Conservation (phyloP, 2,329 filamentous ascomycete species). For the Cladosporium oxysporum region DNA sequence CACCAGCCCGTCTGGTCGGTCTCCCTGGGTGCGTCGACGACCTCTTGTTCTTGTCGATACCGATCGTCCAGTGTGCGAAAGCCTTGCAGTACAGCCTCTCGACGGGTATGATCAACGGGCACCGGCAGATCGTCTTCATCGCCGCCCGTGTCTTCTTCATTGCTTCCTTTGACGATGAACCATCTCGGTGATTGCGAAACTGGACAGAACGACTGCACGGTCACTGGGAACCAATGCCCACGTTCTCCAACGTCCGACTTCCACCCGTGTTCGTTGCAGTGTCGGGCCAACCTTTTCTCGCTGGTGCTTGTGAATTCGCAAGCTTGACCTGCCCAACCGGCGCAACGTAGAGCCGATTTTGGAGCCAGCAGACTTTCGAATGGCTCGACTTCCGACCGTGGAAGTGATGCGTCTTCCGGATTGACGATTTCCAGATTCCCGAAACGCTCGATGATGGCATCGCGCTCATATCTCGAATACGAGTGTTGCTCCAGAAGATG, state of each 20-base stretch:
- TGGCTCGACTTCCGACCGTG: not conserved
- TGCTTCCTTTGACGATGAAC: not conserved
- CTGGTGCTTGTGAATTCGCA: not conserved
- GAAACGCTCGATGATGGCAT: not conserved
- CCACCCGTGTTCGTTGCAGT: not conserved
- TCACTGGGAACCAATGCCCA: not conserved
- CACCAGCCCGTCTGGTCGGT: not conserved
- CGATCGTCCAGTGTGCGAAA: not conserved
- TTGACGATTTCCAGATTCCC: not conserved
- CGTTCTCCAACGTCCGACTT: not conserved
- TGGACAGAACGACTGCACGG: not conserved
- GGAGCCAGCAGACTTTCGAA: not conserved
- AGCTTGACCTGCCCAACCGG: not conserved
- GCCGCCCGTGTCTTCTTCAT: not conserved
- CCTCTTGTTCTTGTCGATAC: not conserved
- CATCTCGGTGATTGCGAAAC: not conserved
- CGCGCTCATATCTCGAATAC: not conserved
- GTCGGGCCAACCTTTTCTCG: not conserved
- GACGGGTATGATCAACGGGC: not conserved
- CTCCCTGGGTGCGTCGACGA: not conserved
- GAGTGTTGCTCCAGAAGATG: not conserved
- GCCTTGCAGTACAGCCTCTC: not conserved
- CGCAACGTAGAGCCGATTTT: not conserved
- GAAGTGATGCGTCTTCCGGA: not conserved
- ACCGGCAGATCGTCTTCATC: not conserved